phyloP scores from a whole-genome alignment of 495 filamentous ascomycete species.

The Cudoniella acicularis region DNA sequence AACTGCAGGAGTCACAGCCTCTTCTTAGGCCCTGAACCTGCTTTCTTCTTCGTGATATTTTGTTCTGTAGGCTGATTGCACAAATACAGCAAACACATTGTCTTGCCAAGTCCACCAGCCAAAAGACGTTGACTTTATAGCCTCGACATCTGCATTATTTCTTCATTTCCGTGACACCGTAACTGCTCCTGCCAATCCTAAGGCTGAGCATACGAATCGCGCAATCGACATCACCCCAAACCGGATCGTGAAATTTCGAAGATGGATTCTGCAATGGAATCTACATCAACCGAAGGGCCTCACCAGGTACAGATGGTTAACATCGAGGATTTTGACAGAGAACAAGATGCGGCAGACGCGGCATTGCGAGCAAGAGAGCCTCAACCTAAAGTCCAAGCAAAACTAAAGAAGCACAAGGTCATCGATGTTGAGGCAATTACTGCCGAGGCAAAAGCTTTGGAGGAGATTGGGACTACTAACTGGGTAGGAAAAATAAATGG shows the following conservation, averaged over 20 bases:
- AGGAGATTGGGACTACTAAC: slow-evolving; percentile 20
- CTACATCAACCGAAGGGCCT: not conserved
- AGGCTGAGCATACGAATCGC: too few species aligned
- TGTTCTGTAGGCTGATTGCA: too few species aligned
- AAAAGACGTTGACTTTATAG: too few species aligned
- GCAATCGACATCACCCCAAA: too few species aligned
- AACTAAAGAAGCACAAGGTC: not conserved
- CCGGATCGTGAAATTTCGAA: slow-evolving; percentile 5
- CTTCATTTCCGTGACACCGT: too few species aligned
- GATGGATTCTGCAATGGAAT: not conserved
- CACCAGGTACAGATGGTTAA: not conserved
- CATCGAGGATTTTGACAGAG: slow-evolving; percentile 12
- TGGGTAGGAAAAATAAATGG: slow-evolving; percentile 21
- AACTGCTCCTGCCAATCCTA: too few species aligned
- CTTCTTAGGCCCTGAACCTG: too few species aligned
- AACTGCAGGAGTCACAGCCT: too few species aligned
- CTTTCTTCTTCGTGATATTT: too few species aligned
- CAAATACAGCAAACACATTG: too few species aligned
- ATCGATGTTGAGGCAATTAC: slow-evolving; percentile 10
- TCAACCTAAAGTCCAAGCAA: not conserved
- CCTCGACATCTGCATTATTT: too few species aligned
- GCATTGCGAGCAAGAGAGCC: not conserved
- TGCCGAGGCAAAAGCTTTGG: slow-evolving; percentile 20
- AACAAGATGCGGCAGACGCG: slow-evolving; percentile 3
- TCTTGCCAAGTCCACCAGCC: too few species aligned